Evolutionary conservation across 2,329 filamentous ascomycete species (phyloP), one percentile per base, ranked within the genome.

Genomic region (Camillea tinctor): DNA sequence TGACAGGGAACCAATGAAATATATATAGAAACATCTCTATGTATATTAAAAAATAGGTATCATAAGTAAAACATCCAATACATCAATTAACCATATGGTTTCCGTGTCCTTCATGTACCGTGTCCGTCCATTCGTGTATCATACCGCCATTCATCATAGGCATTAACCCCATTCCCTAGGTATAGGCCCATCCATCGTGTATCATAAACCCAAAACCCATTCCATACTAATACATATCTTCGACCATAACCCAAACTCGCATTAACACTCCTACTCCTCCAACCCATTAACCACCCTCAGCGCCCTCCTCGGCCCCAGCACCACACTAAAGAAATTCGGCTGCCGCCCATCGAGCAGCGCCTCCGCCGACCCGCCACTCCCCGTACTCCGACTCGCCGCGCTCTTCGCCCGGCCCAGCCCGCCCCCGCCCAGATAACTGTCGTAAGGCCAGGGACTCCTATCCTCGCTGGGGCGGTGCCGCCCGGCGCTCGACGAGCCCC

Each of bases 311-410:
- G 88, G 88, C 62, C 88, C 88, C 74, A 91, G 73, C 68, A 91
- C 75, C 24, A 90, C 87, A 54, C 82, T 89, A 72, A 90, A 86
- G 75, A 91, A 92, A 60, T 83, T 89, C 61, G 89, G 89, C 72
- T 91, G 87, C 61, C 85, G 81, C 9, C 76, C 76, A 21, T 79
- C 75, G 23, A 78, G 63, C 62, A 78, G 63, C 6, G 70, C 69
- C 56, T 77, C 75, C 1, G 70, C 75, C 26, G 74, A 75, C 20
- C 69, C 67, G 55, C 72, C 74, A 55, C 73, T 72, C 49, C 70
- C 73, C 21, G 72, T 76, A 55, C 73, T 77, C 21, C 70, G 72
- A 13, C 74, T 76, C 3, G 72, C 73, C 23, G 60, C 62, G 53
- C 75, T 76, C 60, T 72, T 71, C 20, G 69, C 66, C 36, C 72